Evolutionary conservation across 768 basidiomycete species (phyloP).

Genomic region (Exidia glandulosa): DNA sequence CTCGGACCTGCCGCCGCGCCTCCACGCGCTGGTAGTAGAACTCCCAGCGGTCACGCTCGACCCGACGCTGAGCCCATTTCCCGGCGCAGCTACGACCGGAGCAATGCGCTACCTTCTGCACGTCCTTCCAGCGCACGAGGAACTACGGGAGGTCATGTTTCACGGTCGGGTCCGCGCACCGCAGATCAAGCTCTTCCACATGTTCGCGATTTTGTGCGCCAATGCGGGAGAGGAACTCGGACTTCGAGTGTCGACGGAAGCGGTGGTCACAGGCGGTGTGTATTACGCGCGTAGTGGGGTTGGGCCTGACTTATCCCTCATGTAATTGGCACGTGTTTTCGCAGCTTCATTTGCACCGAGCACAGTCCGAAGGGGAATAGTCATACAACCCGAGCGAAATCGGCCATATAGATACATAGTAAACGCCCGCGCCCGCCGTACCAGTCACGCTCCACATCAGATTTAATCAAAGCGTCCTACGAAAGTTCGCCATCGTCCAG

Average conservation of each 20-base stretch:
- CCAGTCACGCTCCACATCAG: background rate
- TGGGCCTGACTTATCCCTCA: too few species aligned
- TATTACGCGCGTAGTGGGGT: background rate
- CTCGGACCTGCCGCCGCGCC: background rate
- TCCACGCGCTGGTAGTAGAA: background rate
- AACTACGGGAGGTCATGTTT: background rate
- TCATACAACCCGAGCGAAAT: background rate
- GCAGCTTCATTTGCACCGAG: too few species aligned
- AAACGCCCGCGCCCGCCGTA: background rate
- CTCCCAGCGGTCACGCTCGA: background rate
- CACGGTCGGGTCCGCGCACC: background rate
- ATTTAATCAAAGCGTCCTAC: background rate
- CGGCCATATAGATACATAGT: background rate
- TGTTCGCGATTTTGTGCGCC: background rate
- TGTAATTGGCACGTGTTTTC: background rate
- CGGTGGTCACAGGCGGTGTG: background rate
- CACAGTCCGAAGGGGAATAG: background rate
- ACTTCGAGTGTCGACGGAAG: background rate
- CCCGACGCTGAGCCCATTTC: background rate
- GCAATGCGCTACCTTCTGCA: background rate
- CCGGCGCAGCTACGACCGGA: background rate
- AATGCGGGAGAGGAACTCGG: background rate
- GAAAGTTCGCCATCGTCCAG: background rate
- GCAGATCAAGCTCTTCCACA: background rate
- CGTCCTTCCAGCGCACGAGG: background rate